Evolutionary conservation across 352 stramenopile genomes (phyloP).

Genomic region (Pythium monospermum): DNA sequence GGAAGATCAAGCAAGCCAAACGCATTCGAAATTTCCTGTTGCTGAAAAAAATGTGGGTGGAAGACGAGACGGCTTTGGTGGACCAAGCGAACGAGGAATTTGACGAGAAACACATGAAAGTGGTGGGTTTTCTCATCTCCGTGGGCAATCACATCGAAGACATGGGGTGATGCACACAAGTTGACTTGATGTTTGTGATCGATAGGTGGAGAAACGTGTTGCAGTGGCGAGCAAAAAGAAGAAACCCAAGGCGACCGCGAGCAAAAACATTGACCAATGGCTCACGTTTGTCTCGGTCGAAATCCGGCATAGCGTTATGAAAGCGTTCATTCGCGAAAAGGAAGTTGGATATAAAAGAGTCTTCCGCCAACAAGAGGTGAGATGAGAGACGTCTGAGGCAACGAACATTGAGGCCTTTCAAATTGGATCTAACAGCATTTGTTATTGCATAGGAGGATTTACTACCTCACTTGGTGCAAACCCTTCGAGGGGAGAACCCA

Average conservation of each 20-base stretch:
- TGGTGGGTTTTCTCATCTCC: no score
- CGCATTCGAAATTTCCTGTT: constrained; percentile 30
- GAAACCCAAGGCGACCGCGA: constrained; percentile 1
- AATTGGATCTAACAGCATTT: no score
- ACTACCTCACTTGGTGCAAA: constrained; percentile 60
- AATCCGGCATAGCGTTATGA: constrained; percentile 33
- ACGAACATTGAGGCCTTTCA: no score
- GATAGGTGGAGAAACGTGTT: no score
- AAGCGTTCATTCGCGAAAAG: constrained; percentile 32
- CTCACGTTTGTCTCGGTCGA: constrained; percentile 38
- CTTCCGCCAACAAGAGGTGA: constrained; percentile 52
- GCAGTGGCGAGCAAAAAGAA: constrained; percentile 14
- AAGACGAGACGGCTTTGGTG: constrained; percentile 42
- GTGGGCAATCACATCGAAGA: no score
- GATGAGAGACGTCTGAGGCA: neutral
- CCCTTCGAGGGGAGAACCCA: constrained; percentile 47
- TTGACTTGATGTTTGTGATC: no score
- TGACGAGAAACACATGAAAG: constrained; percentile 32
- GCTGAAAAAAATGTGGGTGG: constrained; percentile 43
- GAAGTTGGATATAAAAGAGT: constrained; percentile 28
- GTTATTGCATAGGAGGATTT: constrained; percentile 39
- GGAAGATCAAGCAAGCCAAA: constrained; percentile 39
- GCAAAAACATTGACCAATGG: constrained; percentile 27
- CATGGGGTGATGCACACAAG: no score
- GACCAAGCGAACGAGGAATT: constrained; percentile 41